Conservation (phyloP, 2,329 filamentous ascomycete genomes). For the Claviceps monticola region DNA sequence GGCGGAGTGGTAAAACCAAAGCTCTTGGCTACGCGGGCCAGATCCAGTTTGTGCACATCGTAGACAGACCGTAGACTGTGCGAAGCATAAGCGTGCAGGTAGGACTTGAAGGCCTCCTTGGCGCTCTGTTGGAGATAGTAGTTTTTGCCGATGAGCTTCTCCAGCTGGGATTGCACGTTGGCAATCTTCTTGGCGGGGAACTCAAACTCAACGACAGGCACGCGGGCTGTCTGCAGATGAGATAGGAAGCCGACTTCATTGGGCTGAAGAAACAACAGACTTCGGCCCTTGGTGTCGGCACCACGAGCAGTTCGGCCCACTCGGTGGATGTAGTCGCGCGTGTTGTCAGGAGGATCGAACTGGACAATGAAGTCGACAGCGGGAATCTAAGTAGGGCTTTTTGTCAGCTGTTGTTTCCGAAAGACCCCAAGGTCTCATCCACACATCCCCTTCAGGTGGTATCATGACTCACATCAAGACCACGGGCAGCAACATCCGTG, state of each 20-base stretch:
- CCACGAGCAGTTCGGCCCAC: conserved; percentile 90
- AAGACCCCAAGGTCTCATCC: too few relatives aligned
- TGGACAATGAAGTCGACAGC: conserved; percentile 94
- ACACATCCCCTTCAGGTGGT: background rate
- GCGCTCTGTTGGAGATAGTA: conserved; percentile 90
- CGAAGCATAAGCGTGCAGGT: conserved; percentile 87
- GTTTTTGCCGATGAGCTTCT: conserved; percentile 88
- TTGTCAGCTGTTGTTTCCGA: background rate
- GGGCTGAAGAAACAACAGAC: conserved; percentile 85
- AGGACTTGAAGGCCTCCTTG: conserved; percentile 70
- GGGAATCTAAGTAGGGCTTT: conserved; percentile 47
- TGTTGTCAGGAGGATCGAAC: conserved; percentile 87
- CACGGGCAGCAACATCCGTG: conserved; percentile 90
- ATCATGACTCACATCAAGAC: conserved; percentile 57
- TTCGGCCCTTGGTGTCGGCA: conserved; percentile 68
- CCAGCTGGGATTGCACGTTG: conserved; percentile 80
- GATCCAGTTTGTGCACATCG: conserved; percentile 71
- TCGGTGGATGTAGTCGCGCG: conserved; percentile 84
- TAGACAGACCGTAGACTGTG: conserved; percentile 47
- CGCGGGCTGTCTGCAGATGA: conserved; percentile 79
- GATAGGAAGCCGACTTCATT: conserved; percentile 84
- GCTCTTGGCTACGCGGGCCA: conserved; percentile 70
- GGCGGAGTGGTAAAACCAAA: conserved; percentile 72
- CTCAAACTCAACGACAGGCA: conserved; percentile 92
- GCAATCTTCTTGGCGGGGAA: conserved; percentile 86